Percentiles rank a stretch among this genome's conserved stretches.
Evolutionary conservation across 2,329 filamentous ascomycete species (phyloP).

Genomic region (Cladophialophora chaetospira): DNA sequence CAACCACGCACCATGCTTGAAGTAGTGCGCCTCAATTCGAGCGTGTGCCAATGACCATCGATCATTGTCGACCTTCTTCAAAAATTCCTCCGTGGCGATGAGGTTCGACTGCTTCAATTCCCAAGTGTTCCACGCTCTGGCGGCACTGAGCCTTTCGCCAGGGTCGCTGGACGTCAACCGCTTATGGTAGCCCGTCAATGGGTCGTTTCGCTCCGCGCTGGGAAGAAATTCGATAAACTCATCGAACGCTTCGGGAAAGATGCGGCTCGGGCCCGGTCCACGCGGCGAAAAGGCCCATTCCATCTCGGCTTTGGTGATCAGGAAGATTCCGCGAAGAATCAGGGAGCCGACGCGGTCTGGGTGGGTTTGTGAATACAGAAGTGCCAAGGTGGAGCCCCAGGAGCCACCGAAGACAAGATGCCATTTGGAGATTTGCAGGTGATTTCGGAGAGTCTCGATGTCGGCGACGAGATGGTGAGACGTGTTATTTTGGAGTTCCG

Average conservation of each 20-base stretch:
- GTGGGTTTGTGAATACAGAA: constrained; percentile 49
- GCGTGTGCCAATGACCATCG: constrained; percentile 42
- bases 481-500: constrained; percentile 48
- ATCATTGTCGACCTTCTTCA: constrained; percentile 38
- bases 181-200: constrained; percentile 44
- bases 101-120: constrained; percentile 39
- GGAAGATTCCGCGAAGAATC: constrained; percentile 49
- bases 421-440: constrained; percentile 49
- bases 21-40: constrained; percentile 48
- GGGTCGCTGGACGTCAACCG: constrained; percentile 41
- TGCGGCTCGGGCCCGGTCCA: constrained; percentile 34
- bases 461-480: constrained; percentile 50
- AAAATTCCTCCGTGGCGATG: constrained; percentile 26
- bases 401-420: constrained; percentile 51
- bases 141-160: constrained; percentile 37
- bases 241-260: constrained; percentile 47
- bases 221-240: constrained; percentile 41
- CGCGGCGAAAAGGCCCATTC: constrained; percentile 37
- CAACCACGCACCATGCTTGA: constrained; percentile 46
- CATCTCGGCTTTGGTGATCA: constrained; percentile 41
- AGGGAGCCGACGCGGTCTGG: constrained; percentile 43
- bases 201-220: constrained; percentile 42
- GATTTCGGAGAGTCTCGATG: constrained; percentile 47
- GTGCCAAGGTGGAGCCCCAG: constrained; percentile 50
- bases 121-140: constrained; percentile 42